A percentile compares a stretch with the other conserved stretches of the same genome.
phyloP scores from a whole-genome alignment of 2,329 filamentous ascomycete genomes.

The Rutstroemia sp. region DNA sequence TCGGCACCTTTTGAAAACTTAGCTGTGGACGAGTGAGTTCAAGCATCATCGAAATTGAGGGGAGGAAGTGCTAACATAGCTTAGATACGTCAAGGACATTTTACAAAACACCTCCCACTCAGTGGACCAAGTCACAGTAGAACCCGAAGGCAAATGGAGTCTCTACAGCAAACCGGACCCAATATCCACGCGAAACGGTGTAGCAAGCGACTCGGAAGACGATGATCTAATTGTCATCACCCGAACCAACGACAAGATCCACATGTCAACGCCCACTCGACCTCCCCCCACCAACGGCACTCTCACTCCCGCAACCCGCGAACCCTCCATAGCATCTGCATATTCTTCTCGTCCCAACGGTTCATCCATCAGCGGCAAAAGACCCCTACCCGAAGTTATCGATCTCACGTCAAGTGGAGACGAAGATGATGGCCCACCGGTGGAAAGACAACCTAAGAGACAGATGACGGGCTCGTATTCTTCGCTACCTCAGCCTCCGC shows the following conservation, averaged over 20 bases:
- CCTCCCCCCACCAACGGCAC: constrained; percentile 14
- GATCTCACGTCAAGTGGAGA: constrained; percentile 47
- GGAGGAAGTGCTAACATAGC: constrained; percentile 11
- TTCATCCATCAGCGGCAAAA: constrained; percentile 30
- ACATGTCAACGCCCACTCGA: constrained; percentile 10
- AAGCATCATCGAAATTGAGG: background rate
- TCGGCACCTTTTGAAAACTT: constrained; percentile 71
- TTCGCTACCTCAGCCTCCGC: background rate
- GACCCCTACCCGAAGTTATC: constrained; percentile 41
- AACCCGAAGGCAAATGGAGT: constrained; percentile 78
- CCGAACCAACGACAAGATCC: constrained; percentile 27
- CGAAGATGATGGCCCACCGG: constrained; percentile 38
- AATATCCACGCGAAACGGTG: constrained; percentile 17
- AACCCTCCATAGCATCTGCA: constrained; percentile 34
- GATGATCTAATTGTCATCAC: constrained; percentile 45
- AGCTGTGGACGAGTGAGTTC: constrained; percentile 74
- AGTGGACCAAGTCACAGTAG: constrained; percentile 80
- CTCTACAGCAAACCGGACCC: constrained; percentile 20
- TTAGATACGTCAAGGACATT: constrained; percentile 81
- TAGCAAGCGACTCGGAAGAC: constrained; percentile 33
- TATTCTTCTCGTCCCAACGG: constrained; percentile 3
- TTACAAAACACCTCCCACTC: constrained; percentile 62
- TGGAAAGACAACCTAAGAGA: constrained; percentile 27
- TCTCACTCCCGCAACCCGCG: constrained; percentile 16
- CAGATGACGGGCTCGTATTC: constrained; percentile 14